Conservation (phyloP, 768 basidiomycete species). For the Leccinum disarticulatum region DNA sequence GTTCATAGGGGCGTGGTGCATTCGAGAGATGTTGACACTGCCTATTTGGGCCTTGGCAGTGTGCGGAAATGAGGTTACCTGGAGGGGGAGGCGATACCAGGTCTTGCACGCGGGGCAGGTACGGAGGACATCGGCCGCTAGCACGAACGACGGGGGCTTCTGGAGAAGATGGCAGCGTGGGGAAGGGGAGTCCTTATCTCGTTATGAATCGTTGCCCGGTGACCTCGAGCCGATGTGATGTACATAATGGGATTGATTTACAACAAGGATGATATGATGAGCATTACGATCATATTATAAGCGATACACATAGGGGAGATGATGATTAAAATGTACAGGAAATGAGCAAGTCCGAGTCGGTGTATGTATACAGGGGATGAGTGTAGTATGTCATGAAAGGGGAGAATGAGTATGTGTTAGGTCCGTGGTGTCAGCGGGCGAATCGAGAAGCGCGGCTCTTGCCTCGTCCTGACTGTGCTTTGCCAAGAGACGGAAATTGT, state of each 20-base stretch:
- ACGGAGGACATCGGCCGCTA: conserved; percentile 27
- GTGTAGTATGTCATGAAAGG: conserved; percentile 25
- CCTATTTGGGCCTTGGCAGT: conserved; percentile 89
- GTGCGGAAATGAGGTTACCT: conserved; percentile 75
- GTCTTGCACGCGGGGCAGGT: conserved; percentile 76
- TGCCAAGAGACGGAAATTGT: conserved; percentile 45
- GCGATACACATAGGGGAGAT: conserved; percentile 32
- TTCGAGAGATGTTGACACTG: conserved; percentile 78
- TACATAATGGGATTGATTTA: conserved; percentile 24
- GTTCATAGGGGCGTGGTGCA: conserved; percentile 77
- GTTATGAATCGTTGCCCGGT: conserved; percentile 16
- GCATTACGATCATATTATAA: conserved; percentile 33
- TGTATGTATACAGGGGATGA: conserved; percentile 33
- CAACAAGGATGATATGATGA: conserved; percentile 21
- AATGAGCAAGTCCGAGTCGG: conserved; percentile 18
- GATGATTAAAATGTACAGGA: conserved; percentile 38
- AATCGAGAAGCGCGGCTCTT: conserved; percentile 27
- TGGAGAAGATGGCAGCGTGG: conserved; percentile 25
- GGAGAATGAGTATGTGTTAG: conserved; percentile 17
- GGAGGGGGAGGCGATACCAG: conserved; percentile 82
- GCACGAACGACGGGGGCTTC: conserved; percentile 23
- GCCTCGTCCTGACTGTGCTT: conserved; percentile 39
- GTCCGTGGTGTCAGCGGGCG: conserved; percentile 27
- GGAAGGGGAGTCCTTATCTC: conserved; percentile 10
- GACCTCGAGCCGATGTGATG: conserved; percentile 21